Evolutionary conservation across 495 filamentous ascomycete species (phyloP), one percentile per base, ranked within the genome.

Genomic region (Acidomyces sp.): DNA sequence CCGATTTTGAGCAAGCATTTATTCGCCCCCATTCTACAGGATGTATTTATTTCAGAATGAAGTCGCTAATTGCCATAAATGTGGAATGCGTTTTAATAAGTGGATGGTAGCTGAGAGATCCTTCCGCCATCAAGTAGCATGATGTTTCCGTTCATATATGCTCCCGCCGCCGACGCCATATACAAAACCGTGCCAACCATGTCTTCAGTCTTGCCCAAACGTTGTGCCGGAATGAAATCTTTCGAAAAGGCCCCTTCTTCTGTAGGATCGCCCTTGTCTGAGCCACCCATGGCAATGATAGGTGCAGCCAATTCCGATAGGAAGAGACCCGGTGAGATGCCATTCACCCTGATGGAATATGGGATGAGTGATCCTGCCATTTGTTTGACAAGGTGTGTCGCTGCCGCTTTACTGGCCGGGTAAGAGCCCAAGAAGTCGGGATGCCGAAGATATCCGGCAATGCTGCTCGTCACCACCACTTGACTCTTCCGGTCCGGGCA

Each of bases 81-180:
- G n/a, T n/a, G n/a, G n/a, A n/a, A n/a, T n/a, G n/a, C 26, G 26
- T n/a, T 37, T 18, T 39, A 63, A 38, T 61, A 60, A 3, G 54
- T 55, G 2, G 45, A 52, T 6, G 51, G 41, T 24, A 61, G 21
- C 17, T 35, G 44, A 12, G 42, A 38, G 13, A 64, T 41, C 22
- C 56, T 45, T 2, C 62, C 62, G 5, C 62, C 61, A 48, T 63
- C 61, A n/a, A 60, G 36, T 12, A 65, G 46, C 17, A 56, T 31
- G 6, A 63, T 44, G 30, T 48, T 55, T 6, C 59, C 61, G 49
- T 65, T 60, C 21, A 54, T 13, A 44, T 58, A 65, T 21, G 53
- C 52, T 2, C 54, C 61, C 1, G 57, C 54, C 7, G 40, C 42
- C 7, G 35, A 44, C 2, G 55, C 57, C 45, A 63, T 34, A 31